Conservation (phyloP, 192 early-diverging fungal species). For the Dimargaris cristalligena region DNA sequence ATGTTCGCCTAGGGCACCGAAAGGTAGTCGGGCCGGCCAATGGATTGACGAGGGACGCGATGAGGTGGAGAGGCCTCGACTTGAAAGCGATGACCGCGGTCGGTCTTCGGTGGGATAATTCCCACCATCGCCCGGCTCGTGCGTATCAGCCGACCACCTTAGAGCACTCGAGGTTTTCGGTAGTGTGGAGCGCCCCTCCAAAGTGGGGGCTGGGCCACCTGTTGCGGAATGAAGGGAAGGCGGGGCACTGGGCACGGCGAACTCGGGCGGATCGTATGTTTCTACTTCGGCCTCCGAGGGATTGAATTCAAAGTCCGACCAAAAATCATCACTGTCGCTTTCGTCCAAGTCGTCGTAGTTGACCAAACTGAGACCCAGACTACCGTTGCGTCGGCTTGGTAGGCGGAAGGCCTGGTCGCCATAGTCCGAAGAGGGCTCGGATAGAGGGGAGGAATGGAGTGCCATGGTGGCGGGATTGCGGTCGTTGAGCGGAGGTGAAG, state of each 20-base stretch:
- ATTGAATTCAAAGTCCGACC: constrained; percentile 10
- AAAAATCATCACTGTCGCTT: constrained; percentile 33
- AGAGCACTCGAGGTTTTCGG: not conserved
- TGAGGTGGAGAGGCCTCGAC: not conserved
- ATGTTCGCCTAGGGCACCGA: not conserved
- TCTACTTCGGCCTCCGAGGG: not conserved
- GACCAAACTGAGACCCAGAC: constrained; percentile 19
- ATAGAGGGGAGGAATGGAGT: constrained; percentile 2
- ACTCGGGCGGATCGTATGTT: constrained; percentile 13
- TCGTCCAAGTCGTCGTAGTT: constrained; percentile 32
- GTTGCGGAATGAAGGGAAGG: constrained; percentile 12
- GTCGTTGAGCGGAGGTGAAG: not conserved
- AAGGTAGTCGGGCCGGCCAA: not conserved
- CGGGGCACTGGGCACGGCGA: constrained; percentile 12
- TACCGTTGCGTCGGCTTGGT: too few relatives aligned
- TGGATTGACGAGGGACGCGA: not conserved
- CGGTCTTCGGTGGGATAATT: too few relatives aligned
- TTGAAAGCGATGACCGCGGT: too few relatives aligned
- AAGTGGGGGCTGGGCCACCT: too few relatives aligned
- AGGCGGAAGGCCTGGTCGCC: too few relatives aligned
- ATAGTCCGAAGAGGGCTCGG: not conserved
- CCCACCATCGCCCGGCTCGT: too few relatives aligned
- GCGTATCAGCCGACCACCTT: too few relatives aligned
- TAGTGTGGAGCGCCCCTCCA: not conserved
- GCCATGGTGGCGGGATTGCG: not conserved